Conservation (phyloP, 257 asterid species). For the Fraxinus anomala region DNA sequence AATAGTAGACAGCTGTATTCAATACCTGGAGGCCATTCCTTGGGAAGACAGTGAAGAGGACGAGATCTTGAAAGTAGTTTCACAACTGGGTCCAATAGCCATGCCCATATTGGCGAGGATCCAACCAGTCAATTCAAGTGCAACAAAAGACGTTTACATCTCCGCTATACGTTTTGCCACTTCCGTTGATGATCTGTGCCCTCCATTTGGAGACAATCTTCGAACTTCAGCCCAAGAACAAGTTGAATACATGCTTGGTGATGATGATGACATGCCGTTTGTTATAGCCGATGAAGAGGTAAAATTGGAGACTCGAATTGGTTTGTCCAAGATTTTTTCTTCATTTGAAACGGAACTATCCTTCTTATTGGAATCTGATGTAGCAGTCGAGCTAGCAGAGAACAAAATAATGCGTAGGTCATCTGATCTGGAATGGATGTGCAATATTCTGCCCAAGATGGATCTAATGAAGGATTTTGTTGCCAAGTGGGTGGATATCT, state of each 20-base stretch:
- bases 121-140: conserved; percentile 44
- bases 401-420: conserved; percentile 37
- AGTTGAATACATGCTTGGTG: conserved; percentile 77
- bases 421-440: conserved; percentile 76
- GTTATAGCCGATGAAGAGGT: conserved; percentile 59
- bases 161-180: conserved; percentile 77
- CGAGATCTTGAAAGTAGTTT: conserved; percentile 38
- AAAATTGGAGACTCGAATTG: conserved; percentile 47
- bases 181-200: conserved; percentile 39
- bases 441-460: conserved; percentile 59
- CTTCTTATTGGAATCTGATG: conserved; percentile 37
- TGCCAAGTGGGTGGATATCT: conserved; percentile 54
- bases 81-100: conserved; percentile 43
- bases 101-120: conserved; percentile 54
- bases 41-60: conserved; percentile 63
- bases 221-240: conserved; percentile 79
- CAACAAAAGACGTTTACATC: conserved; percentile 59
- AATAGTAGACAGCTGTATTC: conserved; percentile 40
- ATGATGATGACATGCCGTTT: conserved; percentile 54
- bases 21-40: conserved; percentile 63
- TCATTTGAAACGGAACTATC: conserved; percentile 49
- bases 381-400: conserved; percentile 23
- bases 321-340: conserved; percentile 52
- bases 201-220: conserved; percentile 64
- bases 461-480: conserved; percentile 69